Conservation (phyloP, 305 asterid genomes). For the Stenogyne calaminthoides region DNA sequence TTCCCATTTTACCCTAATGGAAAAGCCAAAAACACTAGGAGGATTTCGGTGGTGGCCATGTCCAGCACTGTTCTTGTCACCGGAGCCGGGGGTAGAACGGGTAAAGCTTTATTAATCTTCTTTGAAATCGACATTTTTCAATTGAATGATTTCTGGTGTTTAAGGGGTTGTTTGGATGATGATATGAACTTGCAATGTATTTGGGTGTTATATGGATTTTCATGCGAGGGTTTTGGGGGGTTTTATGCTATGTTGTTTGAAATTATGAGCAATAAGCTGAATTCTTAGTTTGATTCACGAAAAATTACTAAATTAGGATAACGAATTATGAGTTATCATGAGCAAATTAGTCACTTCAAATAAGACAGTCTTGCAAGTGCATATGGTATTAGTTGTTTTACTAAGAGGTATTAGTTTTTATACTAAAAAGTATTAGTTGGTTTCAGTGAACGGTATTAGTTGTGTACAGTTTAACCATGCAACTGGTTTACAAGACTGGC, state of each 20-base stretch:
- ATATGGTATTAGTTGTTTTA: too few species aligned
- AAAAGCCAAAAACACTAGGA: neutral
- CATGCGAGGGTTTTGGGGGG: slow-evolving; percentile 7
- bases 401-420: too few species aligned
- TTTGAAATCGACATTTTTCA: slow-evolving; percentile 6
- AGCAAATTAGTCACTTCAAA: neutral
- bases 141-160: neutral
- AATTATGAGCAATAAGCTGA: neutral
- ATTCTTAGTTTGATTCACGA: neutral
- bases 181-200: neutral
- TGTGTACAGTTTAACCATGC: too few species aligned
- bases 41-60: slow-evolving; percentile 27
- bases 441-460: too few species aligned
- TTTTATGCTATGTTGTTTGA: neutral
- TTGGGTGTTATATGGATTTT: neutral
- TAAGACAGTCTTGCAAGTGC: too few species aligned
- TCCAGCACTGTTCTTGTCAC: slow-evolving; percentile 29
- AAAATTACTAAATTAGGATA: slow-evolving; percentile 3
- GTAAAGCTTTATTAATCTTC: neutral
- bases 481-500: too few species aligned
- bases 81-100: slow-evolving; percentile 37
- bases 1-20: slow-evolving; percentile 23
- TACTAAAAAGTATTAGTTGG: too few species aligned
- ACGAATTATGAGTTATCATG: slow-evolving; percentile 2
- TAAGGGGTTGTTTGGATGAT: neutral